Base-by-base conservation (phyloP, 805 yeast species). In the Barnettozyma botsteinii region DNA sequence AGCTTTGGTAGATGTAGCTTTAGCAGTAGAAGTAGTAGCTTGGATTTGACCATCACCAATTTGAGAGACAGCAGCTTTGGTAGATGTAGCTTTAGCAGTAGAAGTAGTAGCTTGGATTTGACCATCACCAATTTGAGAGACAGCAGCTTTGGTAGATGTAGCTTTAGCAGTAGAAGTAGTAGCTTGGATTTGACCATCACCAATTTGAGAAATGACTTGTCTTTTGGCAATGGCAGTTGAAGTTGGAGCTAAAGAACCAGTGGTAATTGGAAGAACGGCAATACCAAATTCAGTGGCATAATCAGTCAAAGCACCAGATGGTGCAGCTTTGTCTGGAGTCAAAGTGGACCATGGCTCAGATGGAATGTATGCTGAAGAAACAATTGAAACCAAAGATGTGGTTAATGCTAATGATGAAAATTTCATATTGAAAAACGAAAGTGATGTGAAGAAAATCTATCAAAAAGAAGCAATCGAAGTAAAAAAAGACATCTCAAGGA, bases 271-370 rank as follows among this genome's bases (percentile, higher is more conserved):
- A 47, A 69, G 64, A 47, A 82, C 77, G 44, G 82, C 83, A 54
- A 82, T 81, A 66, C 89, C 91, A 54, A 82, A 82, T 36, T 72
- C 57, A 35, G 65, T 60, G 31, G 73, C 44, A 70, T 73, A 74
- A 52, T 76, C 76, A 35, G 85, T 75, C 37, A 70, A 51, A 46
- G 77, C 81, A 54, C 78, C 77, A 10, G 75, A 49, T 45, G 70
- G 69, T 34, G 71, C 55, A 8, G 75, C 60, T 35, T 73, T 74
- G 31, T 61, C 42, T 50, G 93, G 89, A 28, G 88, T 81, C 61
- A 83, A 70, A 40, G 87, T 79, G 40, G 82, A 62, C 84, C 84
- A 82, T 52, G 81, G 78, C 45, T 75, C 79, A 39, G 78, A 61
- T 47, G 83, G 84, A 50, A 77, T 75, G 51, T 72, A 71, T 41